Conservation (phyloP, 768 basidiomycete genomes). For the Leccinum fibrillosum region DNA sequence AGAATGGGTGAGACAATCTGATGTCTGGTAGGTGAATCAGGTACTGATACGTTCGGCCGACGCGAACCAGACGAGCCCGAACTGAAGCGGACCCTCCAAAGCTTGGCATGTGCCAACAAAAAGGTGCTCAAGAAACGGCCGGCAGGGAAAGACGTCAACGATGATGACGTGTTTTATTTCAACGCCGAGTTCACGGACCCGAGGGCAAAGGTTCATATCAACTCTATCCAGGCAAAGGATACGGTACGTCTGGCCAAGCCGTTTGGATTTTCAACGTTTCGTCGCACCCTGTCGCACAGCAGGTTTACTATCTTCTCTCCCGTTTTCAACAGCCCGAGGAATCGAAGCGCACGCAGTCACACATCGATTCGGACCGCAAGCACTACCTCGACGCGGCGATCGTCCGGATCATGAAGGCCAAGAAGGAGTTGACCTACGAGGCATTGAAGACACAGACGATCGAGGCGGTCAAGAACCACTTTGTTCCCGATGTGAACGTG, state of each 20-base stretch:
- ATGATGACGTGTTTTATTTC: conserved; percentile 74
- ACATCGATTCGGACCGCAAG: conserved; percentile 85
- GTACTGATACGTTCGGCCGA: background rate
- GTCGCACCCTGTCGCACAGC: background rate
- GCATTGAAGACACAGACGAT: conserved; percentile 80
- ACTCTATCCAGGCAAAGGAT: conserved; percentile 92
- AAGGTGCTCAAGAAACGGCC: conserved; percentile 84
- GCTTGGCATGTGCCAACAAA: conserved; percentile 88
- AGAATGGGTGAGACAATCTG: conserved; percentile 58
- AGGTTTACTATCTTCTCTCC: background rate
- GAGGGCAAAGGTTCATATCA: conserved; percentile 81
- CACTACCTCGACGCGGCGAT: conserved; percentile 91
- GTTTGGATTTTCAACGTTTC: background rate
- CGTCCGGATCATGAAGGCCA: conserved; percentile 93
- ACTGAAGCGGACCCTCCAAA: conserved; percentile 83
- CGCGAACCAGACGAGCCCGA: conserved; percentile 58
- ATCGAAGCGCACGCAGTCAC: conserved; percentile 71
- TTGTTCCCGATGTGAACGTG: conserved; percentile 75
- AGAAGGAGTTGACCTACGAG: conserved; percentile 79
- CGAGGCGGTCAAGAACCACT: conserved; percentile 83
- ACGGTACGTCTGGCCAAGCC: conserved; percentile 52
- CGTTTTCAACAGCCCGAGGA: conserved; percentile 67
- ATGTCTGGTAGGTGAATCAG: background rate
- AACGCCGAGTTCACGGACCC: conserved; percentile 82
- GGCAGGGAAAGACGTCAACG: conserved; percentile 69